These are phyloP conservation scores for Tritrichomonas musculus DNA, from an alignment of 208 protist species.

Conservation along the genomic window DNA sequence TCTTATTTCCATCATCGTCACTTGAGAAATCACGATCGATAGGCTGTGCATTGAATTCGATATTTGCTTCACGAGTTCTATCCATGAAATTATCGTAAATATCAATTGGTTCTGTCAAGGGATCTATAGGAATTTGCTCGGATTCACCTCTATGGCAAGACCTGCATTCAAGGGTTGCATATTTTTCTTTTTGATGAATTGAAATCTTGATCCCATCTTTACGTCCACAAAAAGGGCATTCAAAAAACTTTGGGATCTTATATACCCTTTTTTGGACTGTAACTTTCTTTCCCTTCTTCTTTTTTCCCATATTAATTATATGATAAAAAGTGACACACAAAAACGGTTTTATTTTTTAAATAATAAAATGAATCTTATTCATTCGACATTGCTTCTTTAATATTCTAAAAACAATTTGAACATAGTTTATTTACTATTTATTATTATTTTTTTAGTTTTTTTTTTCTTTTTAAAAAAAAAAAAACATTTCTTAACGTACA, in stretches of 20 bases:
- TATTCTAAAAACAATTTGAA: too few relatives aligned
- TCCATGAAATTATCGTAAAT: slow-evolving; percentile 13
- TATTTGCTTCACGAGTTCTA: background rate
- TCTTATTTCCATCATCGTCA: too few relatives aligned
- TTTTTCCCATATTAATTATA: background rate
- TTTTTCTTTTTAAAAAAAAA: too few relatives aligned
- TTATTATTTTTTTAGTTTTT: too few relatives aligned
- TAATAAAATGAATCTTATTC: background rate
- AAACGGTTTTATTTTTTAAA: background rate
- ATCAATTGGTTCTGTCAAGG: background rate
- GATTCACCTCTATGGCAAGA: background rate
- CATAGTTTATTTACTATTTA: too few relatives aligned
- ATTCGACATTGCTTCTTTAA: too few relatives aligned
- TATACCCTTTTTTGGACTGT: slow-evolving; percentile 25
- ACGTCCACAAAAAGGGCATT: background rate
- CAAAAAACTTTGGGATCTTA: background rate
- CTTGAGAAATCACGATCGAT: background rate
- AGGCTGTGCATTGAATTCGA: background rate
- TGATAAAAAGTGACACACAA: background rate
- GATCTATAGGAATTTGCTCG: background rate
- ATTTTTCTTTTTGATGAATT: background rate
- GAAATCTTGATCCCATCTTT: background rate
- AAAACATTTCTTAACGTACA: too few relatives aligned
- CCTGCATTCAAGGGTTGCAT: background rate
- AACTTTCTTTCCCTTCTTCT: background rate